A percentile compares a stretch with the other conserved stretches of the same genome.
Evolutionary conservation across 176 grass and related monocot species (phyloP).

Genomic region (Rhipidocladum racemiflorum): DNA sequence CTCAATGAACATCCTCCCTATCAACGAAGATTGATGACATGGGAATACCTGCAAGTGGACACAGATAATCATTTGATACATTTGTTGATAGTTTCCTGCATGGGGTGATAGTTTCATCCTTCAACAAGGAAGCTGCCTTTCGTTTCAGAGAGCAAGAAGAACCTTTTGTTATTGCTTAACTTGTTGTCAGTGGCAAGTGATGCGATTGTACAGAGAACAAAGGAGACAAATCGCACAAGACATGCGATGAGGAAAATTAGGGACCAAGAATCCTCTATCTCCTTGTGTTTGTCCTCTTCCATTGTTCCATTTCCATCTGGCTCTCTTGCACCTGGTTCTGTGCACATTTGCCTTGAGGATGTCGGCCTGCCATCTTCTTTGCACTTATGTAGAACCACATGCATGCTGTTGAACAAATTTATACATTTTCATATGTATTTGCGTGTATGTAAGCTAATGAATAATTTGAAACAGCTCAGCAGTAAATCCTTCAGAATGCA

Average conservation of each 20-base stretch:
- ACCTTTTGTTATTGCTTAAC: conserved; percentile 49
- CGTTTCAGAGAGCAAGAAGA: background rate
- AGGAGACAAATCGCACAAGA: conserved; percentile 38
- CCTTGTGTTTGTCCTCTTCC: conserved; percentile 36
- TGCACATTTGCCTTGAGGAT: background rate
- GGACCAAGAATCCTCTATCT: conserved; percentile 27
- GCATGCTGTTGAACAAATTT: background rate
- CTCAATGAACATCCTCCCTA: conserved; percentile 28
- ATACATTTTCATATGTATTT: background rate
- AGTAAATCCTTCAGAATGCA: background rate
- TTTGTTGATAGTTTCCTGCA: conserved; percentile 15
- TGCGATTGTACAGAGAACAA: conserved; percentile 43
- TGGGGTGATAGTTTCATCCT: conserved; percentile 25
- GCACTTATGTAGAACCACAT: background rate
- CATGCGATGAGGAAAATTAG: conserved; percentile 34
- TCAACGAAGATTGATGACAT: conserved; percentile 43
- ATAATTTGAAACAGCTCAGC: background rate
- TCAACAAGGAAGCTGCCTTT: conserved; percentile 23
- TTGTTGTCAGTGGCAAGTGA: conserved; percentile 63
- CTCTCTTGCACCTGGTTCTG: conserved; percentile 3
- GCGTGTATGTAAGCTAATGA: background rate
- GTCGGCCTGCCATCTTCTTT: background rate
- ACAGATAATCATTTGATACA: background rate
- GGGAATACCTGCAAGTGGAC: conserved; percentile 36
- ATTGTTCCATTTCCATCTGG: conserved; percentile 16